These are phyloP conservation scores for Fusarium newnesense DNA, from an alignment of 2,329 filamentous ascomycete species.

Conservation along the genomic window DNA sequence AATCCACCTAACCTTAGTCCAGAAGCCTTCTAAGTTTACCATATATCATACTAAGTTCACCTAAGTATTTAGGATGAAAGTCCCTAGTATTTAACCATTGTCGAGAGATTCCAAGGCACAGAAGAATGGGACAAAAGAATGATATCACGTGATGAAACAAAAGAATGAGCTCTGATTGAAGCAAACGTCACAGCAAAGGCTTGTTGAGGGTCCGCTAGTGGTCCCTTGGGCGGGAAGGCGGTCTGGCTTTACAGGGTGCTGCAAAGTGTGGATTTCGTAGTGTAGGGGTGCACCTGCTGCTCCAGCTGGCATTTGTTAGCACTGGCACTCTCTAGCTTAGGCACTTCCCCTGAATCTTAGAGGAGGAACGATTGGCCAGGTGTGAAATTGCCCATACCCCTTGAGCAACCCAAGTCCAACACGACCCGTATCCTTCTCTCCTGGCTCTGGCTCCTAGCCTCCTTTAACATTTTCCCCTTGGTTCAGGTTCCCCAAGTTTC, in stretches of 20 bases:
- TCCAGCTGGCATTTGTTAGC: constrained; percentile 14
- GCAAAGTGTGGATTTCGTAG: constrained; percentile 34
- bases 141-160: constrained; percentile 32
- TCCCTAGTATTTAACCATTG: not conserved
- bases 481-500: constrained; percentile 41
- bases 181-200: constrained; percentile 31
- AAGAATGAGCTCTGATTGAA: constrained; percentile 27
- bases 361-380: constrained; percentile 48
- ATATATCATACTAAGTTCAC: not conserved
- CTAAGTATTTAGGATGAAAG: not conserved
- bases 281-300: constrained; percentile 22
- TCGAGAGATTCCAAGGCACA: not conserved
- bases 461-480: constrained; percentile 49
- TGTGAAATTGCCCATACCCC: constrained; percentile 48
- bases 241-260: constrained; percentile 41
- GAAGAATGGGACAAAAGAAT: not conserved
- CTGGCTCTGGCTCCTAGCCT: constrained; percentile 40
- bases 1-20: not conserved
- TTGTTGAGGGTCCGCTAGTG: constrained; percentile 32
- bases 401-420: constrained; percentile 41
- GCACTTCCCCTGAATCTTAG: constrained; percentile 45
- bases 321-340: constrained; percentile 28
- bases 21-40: not conserved
- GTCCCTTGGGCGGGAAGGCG: constrained; percentile 41
- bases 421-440: constrained; percentile 43